Conservation (phyloP, 352 stramenopile species). For the Globisporangium perplexum region DNA sequence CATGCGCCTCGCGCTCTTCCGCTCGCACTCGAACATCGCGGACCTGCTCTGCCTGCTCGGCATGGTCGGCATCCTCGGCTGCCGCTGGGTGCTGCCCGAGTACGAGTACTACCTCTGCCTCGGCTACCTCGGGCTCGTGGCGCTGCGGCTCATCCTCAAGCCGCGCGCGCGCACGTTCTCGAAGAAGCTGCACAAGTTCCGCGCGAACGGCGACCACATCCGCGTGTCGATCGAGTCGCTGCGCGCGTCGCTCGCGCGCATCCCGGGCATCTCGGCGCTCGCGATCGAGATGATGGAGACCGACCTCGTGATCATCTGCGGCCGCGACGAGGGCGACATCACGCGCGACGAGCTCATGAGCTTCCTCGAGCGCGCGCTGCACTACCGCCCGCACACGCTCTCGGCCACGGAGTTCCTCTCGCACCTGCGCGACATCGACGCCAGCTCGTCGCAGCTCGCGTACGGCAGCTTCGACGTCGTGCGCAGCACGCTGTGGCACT, state of each 20-base stretch:
- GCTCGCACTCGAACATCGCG: slow-evolving; percentile 78
- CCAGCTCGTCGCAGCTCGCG: slow-evolving; percentile 58
- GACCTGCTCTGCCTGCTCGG: slow-evolving; percentile 67
- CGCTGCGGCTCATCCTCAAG: slow-evolving; percentile 80
- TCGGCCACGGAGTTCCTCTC: slow-evolving; percentile 79
- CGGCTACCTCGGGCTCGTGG: slow-evolving; percentile 59
- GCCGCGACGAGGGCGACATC: slow-evolving; percentile 83
- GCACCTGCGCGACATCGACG: slow-evolving; percentile 82
- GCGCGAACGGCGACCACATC: slow-evolving; percentile 80
- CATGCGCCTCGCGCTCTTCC: slow-evolving; percentile 66
- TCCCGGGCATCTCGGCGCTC: slow-evolving; percentile 75
- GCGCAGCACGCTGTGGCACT: slow-evolving; percentile 74
- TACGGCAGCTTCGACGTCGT: slow-evolving; percentile 80
- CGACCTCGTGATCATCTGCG: slow-evolving; percentile 83
- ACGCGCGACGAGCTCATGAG: slow-evolving; percentile 83
- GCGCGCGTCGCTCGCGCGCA: slow-evolving; percentile 66
- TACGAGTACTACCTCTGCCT: slow-evolving; percentile 71
- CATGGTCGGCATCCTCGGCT: slow-evolving; percentile 50
- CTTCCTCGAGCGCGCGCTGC: slow-evolving; percentile 74
- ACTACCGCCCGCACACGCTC: slow-evolving; percentile 68
- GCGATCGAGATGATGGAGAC: slow-evolving; percentile 89
- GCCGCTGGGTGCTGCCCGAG: slow-evolving; percentile 45
- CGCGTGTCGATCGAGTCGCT: slow-evolving; percentile 84
- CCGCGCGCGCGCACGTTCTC: slow-evolving; percentile 75
- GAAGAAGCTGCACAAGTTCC: slow-evolving; percentile 88